phyloP scores from a whole-genome alignment of 129 eudicot species.

The Flaveria linearis region DNA sequence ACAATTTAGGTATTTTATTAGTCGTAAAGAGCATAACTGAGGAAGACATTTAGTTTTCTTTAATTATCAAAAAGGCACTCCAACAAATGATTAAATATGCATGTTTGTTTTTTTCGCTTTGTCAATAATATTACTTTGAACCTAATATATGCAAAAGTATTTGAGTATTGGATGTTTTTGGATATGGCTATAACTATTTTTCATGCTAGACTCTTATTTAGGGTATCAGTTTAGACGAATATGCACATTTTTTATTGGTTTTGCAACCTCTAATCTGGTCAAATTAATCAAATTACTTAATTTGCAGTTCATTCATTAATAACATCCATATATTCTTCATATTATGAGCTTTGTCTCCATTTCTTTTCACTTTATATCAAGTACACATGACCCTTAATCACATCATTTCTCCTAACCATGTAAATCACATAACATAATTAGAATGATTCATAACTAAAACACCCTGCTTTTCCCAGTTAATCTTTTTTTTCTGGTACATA shows the following conservation, averaged over 20 bases:
- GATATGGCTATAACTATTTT: not conserved
- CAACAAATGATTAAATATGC: not conserved
- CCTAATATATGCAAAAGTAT: not conserved
- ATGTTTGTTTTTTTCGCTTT: not conserved
- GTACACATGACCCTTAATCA: not conserved
- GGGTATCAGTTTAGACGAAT: not conserved
- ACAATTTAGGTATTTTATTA: not conserved
- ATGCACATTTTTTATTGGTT: not conserved
- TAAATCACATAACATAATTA: not conserved
- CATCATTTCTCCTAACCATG: conserved; percentile 15
- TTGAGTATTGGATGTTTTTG: not conserved
- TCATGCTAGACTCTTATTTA: conserved; percentile 2
- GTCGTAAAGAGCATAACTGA: not conserved
- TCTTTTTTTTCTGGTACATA: not conserved
- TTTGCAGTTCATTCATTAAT: not conserved
- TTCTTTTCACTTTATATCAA: not conserved
- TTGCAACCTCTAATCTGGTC: not conserved
- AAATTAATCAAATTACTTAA: not conserved
- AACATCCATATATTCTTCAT: not conserved
- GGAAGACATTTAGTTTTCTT: not conserved
- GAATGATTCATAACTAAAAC: conserved; percentile 18
- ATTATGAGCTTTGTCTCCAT: not conserved
- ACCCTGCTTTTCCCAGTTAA: not conserved
- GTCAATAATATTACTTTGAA: not conserved
- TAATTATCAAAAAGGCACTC: not conserved